Conservation (phyloP, 805 yeast genomes). For the Nakazawaea pomicola region DNA sequence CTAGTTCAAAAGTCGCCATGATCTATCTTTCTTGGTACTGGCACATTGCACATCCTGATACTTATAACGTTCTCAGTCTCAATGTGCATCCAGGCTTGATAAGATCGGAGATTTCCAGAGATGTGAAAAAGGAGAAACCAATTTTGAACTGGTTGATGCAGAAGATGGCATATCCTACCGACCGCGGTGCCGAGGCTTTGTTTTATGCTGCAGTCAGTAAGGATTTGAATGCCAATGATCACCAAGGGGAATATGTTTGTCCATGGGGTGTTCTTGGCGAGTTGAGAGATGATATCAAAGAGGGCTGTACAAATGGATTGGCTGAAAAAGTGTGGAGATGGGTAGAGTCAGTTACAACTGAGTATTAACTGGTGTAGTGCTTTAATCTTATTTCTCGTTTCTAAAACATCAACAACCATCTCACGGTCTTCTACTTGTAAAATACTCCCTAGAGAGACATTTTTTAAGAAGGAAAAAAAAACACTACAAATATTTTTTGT, state of each 20-base stretch:
- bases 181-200: slow-evolving; percentile 40
- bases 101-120: slow-evolving; percentile 29
- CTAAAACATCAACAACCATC: too few species aligned
- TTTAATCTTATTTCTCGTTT: too few species aligned
- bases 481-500: too few species aligned
- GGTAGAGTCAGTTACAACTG: slow-evolving; percentile 4
- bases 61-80: slow-evolving; percentile 23
- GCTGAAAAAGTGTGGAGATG: slow-evolving; percentile 30
- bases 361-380: too few species aligned
- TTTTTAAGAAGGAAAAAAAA: too few species aligned
- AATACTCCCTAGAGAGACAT: too few species aligned
- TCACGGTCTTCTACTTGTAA: too few species aligned
- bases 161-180: slow-evolving; percentile 16
- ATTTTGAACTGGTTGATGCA: slow-evolving; percentile 1
- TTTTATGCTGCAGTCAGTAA: slow-evolving; percentile 38
- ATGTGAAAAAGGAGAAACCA: too few species aligned
- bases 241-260: slow-evolving; percentile 29
- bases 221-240: slow-evolving; percentile 24
- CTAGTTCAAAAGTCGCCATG: slow-evolving; percentile 39
- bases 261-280: slow-evolving; percentile 42
- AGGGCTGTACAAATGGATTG: slow-evolving; percentile 25
- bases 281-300: slow-evolving; percentile 35
- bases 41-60: slow-evolving; percentile 23
- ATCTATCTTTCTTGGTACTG: slow-evolving; percentile 32
- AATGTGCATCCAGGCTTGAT: slow-evolving; percentile 36